Evolutionary conservation across 768 basidiomycete species (phyloP).

Genomic region (Cubamyces sp.): DNA sequence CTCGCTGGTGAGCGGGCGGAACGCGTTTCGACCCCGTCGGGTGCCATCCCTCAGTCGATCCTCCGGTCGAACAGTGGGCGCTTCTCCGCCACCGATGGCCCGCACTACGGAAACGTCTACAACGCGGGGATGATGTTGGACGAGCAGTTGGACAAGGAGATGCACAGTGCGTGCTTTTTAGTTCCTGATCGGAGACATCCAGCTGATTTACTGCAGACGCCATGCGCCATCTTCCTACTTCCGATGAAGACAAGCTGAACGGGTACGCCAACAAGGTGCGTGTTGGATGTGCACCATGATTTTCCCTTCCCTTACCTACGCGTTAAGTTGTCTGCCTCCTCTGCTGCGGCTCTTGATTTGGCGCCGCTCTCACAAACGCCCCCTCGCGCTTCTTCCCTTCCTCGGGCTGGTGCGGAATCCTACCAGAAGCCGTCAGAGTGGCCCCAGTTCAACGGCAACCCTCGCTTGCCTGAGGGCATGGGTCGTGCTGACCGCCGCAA

Average conservation of each 20-base stretch:
- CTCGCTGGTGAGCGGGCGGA: constrained; percentile 67
- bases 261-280: constrained; percentile 68
- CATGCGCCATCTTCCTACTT: constrained; percentile 85
- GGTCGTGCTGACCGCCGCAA: constrained; percentile 65
- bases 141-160: constrained; percentile 91
- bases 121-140: constrained; percentile 92
- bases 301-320: constrained; percentile 17
- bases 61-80: constrained; percentile 54
- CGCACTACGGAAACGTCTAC: constrained; percentile 63
- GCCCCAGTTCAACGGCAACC: constrained; percentile 81
- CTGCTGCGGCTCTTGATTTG: constrained; percentile 84
- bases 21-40: constrained; percentile 25
- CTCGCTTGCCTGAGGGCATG: constrained; percentile 63
- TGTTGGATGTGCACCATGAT: constrained; percentile 1
- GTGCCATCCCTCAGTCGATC: constrained; percentile 45
- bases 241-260: constrained; percentile 86
- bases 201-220: constrained; percentile 57
- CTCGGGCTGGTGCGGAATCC: constrained; percentile 53
- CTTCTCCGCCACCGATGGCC: constrained; percentile 61
- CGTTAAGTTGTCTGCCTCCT: constrained; percentile 76
- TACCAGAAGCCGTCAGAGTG: constrained; percentile 87
- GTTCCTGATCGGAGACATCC: constrained; percentile 7
- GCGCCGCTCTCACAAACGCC: constrained; percentile 88
- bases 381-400: constrained; percentile 60
- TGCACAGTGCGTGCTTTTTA: constrained; percentile 71